A percentile compares a stretch with the other conserved stretches of the same genome.
phyloP scores from a whole-genome alignment of 352 stramenopile genomes.

The Globisporangium splendens region DNA sequence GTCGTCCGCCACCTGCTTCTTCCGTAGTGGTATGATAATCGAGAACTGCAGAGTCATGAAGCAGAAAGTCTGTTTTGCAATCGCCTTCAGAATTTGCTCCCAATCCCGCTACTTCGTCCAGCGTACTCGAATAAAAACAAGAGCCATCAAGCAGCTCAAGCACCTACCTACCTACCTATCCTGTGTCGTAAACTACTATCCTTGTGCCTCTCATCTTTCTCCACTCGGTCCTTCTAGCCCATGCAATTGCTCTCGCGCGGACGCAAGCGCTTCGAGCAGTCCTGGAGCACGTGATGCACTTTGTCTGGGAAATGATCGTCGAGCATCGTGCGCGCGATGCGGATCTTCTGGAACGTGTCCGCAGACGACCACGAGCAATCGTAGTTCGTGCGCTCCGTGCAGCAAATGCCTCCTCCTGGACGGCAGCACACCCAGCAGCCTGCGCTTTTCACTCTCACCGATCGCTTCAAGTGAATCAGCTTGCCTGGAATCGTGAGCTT shows the following conservation, averaged over 20 bases:
- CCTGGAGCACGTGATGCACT: conserved; percentile 81
- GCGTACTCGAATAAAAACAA: too few relatives aligned
- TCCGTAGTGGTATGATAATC: too few relatives aligned
- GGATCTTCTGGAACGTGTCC: conserved; percentile 66
- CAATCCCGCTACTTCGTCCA: too few relatives aligned
- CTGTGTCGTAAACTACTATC: conserved; percentile 1
- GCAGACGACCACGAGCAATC: conserved; percentile 63
- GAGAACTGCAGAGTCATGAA: too few relatives aligned
- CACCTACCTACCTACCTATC: background rate
- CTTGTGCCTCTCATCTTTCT: conserved; percentile 16
- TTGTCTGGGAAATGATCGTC: conserved; percentile 89
- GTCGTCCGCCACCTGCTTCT: conserved; percentile 26
- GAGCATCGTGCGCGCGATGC: conserved; percentile 82
- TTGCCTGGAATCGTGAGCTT: conserved; percentile 74
- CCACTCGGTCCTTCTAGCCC: conserved; percentile 7
- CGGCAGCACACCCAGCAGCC: conserved; percentile 86
- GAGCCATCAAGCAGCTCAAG: background rate
- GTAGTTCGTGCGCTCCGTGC: conserved; percentile 81
- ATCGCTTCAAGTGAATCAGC: conserved; percentile 74
- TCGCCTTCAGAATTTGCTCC: too few relatives aligned
- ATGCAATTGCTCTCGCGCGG: conserved; percentile 24
- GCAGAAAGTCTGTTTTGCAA: too few relatives aligned
- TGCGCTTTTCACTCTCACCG: conserved; percentile 21
- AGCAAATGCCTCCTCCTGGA: conserved; percentile 72
- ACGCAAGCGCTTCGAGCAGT: conserved; percentile 63